Evolutionary conservation across 331 rosid species (phyloP).

Genomic region (Ulmus americana): DNA sequence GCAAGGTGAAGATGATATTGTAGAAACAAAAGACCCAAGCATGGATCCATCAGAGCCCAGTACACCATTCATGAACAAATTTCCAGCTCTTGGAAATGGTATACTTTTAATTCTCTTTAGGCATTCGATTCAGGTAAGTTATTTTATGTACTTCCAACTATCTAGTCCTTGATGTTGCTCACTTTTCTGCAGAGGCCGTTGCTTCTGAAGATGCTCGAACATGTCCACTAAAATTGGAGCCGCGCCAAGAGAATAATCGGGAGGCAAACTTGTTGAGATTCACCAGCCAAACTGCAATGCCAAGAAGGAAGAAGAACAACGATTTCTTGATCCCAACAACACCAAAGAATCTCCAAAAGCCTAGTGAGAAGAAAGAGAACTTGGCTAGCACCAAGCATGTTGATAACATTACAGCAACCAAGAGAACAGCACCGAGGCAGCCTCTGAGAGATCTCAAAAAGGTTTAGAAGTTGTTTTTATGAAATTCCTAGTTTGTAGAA

Average conservation of each 20-base stretch:
- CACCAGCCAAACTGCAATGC: not conserved
- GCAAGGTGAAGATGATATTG: not conserved
- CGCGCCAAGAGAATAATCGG: conserved; percentile 1
- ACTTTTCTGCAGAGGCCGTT: conserved; percentile 12
- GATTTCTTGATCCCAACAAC: conserved; percentile 5
- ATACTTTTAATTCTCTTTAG: not conserved
- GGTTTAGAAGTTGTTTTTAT: conserved; percentile 11
- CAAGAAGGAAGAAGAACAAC: conserved; percentile 4
- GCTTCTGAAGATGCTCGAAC: conserved; percentile 20
- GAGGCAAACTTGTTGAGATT: conserved; percentile 5
- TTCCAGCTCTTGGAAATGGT: not conserved
- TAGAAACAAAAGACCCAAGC: not conserved
- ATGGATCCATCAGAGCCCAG: not conserved
- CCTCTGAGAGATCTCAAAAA: conserved; percentile 41
- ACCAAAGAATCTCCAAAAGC: conserved; percentile 18
- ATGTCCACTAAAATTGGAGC: conserved; percentile 12
- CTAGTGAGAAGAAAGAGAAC: conserved; percentile 35
- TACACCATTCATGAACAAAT: not conserved
- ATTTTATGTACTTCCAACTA: not conserved
- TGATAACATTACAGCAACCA: conserved; percentile 19
- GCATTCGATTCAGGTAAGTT: not conserved
- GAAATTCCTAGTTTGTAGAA: no score
- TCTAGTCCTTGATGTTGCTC: conserved; percentile 2
- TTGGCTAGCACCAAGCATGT: conserved; percentile 20
- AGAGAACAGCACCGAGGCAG: conserved; percentile 29